Conservation (phyloP, 2,329 filamentous ascomycete species). For the Diaporthe sp. region DNA sequence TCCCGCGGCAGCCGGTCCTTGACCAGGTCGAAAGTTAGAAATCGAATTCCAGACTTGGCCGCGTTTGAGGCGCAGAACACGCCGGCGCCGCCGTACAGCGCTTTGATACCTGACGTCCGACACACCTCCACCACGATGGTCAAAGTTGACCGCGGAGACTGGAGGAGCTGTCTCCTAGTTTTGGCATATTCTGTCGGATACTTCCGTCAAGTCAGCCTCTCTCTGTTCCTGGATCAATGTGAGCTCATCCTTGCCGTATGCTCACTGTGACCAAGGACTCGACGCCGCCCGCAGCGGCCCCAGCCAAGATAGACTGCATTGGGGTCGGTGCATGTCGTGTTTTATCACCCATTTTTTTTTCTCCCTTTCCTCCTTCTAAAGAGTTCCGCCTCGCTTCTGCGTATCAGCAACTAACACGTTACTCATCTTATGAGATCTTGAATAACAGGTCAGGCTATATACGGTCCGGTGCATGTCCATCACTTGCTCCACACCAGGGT, state of each 20-base stretch:
- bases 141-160: constrained; percentile 19
- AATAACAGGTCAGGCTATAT: not conserved
- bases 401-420: no score
- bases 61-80: constrained; percentile 44
- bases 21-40: constrained; percentile 45
- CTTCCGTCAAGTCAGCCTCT: not conserved
- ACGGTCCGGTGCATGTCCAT: not conserved
- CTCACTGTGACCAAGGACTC: not conserved
- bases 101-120: constrained; percentile 22
- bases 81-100: constrained; percentile 40
- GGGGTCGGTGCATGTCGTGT: not conserved
- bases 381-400: not conserved
- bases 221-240: not conserved
- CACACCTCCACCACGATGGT: constrained; percentile 34
- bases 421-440: not conserved
- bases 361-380: not conserved
- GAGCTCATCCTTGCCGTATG: not conserved
- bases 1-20: constrained; percentile 37
- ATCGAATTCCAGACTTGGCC: constrained; percentile 44
- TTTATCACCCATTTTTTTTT: not conserved
- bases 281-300: not conserved
- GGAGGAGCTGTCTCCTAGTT: constrained; percentile 40
- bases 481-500: not conserved
- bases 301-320: not conserved
- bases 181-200: constrained; percentile 36